phyloP scores from a whole-genome alignment of 805 yeast species.

The Suhomyces emberorum region DNA sequence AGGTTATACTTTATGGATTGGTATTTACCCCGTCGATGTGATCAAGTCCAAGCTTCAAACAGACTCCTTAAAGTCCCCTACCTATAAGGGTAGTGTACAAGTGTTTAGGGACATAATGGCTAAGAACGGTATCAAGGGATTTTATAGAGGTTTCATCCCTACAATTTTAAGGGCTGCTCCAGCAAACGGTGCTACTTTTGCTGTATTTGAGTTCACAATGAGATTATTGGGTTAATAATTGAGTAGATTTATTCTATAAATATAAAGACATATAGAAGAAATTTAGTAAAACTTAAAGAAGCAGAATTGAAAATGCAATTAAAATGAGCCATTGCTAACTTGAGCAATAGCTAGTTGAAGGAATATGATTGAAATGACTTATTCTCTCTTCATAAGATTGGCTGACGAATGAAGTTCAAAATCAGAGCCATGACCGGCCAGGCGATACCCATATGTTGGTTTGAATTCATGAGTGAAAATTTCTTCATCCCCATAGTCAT shows the following conservation, averaged over 20 bases:
- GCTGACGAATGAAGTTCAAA: slow-evolving; percentile 7
- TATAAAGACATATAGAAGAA: too few relatives aligned
- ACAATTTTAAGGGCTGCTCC: slow-evolving; percentile 96
- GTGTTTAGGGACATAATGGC: slow-evolving; percentile 54
- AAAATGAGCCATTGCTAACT: too few relatives aligned
- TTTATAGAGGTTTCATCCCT: slow-evolving; percentile 88
- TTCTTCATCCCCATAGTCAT: slow-evolving; percentile 27
- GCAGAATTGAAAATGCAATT: too few relatives aligned
- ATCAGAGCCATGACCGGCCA: slow-evolving; percentile 7
- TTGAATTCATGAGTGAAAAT: slow-evolving; percentile 2
- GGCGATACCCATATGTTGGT: slow-evolving; percentile 1
- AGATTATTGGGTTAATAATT: slow-evolving; percentile 47
- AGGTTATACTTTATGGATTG: slow-evolving; percentile 86
- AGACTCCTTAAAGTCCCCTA: slow-evolving; percentile 54
- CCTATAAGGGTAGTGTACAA: slow-evolving; percentile 53
- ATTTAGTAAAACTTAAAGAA: too few relatives aligned
- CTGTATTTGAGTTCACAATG: slow-evolving; percentile 89
- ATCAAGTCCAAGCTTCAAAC: slow-evolving; percentile 85
- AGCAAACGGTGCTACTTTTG: slow-evolving; percentile 95
- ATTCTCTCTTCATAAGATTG: slow-evolving; percentile 3
- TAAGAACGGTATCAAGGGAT: slow-evolving; percentile 68
- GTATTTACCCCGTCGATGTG: slow-evolving; percentile 85
- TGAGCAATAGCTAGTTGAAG: too few relatives aligned
- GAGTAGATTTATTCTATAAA: too few relatives aligned
- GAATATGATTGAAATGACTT: too few relatives aligned